Percentiles rank a stretch among this genome's conserved stretches.
Conservation (phyloP, 176 grass and related monocot species). For the Hordeum vulgare region MorexV3_pseudomolecules_assembly NC_058519.1:90957509-90958008, state of each 20-base stretch:
- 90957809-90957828: slow-evolving; percentile 23
- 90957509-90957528: not conserved
- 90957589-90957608: not conserved
- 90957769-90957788: not conserved
- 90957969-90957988: not conserved
- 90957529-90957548: not conserved
- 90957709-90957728: not conserved
- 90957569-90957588: not conserved
- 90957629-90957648: not conserved
- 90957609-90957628: not conserved
- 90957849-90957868: slow-evolving; percentile 84
- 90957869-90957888: slow-evolving; percentile 85
- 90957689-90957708: not conserved
- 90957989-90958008: not conserved
- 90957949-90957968: not conserved
- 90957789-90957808: not conserved
- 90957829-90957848: slow-evolving; percentile 79
- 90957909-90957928: not conserved
- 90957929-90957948: not conserved
- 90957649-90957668: not conserved
- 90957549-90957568: not conserved
- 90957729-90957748: not conserved
- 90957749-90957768: not conserved
- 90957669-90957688: not conserved
- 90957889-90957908: not conserved